Conservation (phyloP, 805 yeast genomes). For the Wickerhamomyces sydowiorum region DNA sequence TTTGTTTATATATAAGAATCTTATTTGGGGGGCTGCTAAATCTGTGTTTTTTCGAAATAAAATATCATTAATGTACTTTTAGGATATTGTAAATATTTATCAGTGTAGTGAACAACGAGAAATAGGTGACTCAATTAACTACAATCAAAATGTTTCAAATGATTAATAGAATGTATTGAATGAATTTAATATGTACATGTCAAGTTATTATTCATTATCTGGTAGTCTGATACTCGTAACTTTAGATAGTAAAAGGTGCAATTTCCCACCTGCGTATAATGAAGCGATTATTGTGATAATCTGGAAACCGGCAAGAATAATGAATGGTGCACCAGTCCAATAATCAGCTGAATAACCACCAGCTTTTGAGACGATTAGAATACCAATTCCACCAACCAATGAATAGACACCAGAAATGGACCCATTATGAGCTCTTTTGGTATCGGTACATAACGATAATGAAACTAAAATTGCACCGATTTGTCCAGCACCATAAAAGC, state of each 20-base stretch:
- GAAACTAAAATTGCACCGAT: constrained; percentile 58
- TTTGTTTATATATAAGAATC: constrained; percentile 19
- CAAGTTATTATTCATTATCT: constrained; percentile 2
- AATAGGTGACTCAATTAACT: no score
- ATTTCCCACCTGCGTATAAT: constrained; percentile 14
- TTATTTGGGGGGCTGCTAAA: constrained; percentile 20
- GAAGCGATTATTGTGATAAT: constrained; percentile 17
- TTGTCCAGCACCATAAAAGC: constrained; percentile 53
- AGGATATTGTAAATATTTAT: background rate
- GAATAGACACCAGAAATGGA: constrained; percentile 64
- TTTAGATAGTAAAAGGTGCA: constrained; percentile 8
- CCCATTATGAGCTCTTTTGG: constrained; percentile 45
- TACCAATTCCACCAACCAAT: constrained; percentile 66
- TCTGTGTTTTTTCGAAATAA: constrained; percentile 13
- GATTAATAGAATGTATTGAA: no score
- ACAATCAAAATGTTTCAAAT: no score
- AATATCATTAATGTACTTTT: constrained; percentile 9
- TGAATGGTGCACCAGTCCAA: constrained; percentile 56
- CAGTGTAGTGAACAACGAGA: no score
- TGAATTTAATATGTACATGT: background rate
- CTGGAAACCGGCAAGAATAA: constrained; percentile 42
- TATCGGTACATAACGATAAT: constrained; percentile 52
- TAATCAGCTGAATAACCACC: constrained; percentile 59
- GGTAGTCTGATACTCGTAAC: constrained; percentile 7
- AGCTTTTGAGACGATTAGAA: constrained; percentile 48